Evolutionary conservation across 306 rosid genomes (phyloP), one percentile per base, ranked within the genome.

Genomic region (Rosa multiflora): DNA sequence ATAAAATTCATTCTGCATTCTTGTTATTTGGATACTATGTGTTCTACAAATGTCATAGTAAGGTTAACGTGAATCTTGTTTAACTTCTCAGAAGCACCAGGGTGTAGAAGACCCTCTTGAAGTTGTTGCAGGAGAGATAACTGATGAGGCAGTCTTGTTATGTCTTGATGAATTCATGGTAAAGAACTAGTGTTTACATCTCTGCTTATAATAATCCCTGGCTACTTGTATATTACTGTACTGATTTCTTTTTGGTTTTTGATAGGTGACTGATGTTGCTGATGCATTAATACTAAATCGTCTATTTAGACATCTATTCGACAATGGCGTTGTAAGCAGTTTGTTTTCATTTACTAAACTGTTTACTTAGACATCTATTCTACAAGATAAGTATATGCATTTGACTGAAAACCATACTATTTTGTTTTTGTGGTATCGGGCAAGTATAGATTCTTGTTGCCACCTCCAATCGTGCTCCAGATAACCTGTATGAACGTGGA

Each of bases 101-200:
- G 99, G 99, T 44, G 89, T 95, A 80, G 87, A 97, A 79, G 98
- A 95, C 88, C 99, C 99, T 66, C 96, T 95, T 70, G 97, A 95
- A 56, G 89, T 90, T 35, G 99, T 95, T 74, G 98, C 98, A 1
- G 89, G 83, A 76, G 99, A 91, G 91, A 91, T 95, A 79, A 82
- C 98, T 8, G 98, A 93, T 10, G 98, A 95, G 59, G 90, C 99
- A n/a, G 62, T 91, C 87, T 82, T 95, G 75, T 75, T 95, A 83
- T 95, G 99, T 73, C 91, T 95, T 70, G 99, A 95, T 74, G 99
- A 95, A 84, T 95, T 95, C 88, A 95, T 93, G 99, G 99, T 95
- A 88, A 47, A 61, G 43, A 32, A 26, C 51, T 66, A 44, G 23
- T 11, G 17, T 58, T 44, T 70, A 23, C 5, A 47, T 75, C 32